phyloP scores from a whole-genome alignment of 192 early-diverging fungal species.

The Mortierella antarctica region DNA sequence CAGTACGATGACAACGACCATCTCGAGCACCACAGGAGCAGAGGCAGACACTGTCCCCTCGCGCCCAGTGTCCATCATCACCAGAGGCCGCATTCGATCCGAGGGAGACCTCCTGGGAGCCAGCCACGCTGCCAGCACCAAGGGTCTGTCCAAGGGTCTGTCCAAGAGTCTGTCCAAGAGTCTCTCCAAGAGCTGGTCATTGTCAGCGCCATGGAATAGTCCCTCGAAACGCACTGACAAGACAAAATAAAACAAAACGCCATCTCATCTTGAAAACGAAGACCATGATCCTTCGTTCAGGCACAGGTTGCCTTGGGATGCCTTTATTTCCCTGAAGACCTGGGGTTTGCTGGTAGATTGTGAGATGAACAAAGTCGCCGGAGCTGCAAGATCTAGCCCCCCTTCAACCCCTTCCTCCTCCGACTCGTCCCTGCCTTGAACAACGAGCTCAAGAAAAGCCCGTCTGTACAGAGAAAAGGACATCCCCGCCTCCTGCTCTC shows the following conservation, averaged over 20 bases:
- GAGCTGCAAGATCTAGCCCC: no score
- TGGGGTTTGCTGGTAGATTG: no score
- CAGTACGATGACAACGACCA: neutral
- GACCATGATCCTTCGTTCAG: neutral
- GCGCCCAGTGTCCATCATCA: neutral
- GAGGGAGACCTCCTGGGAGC: constrained; percentile 14
- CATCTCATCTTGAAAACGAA: neutral
- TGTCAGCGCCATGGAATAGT: constrained; percentile 33
- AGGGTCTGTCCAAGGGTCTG: neutral
- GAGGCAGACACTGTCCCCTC: neutral
- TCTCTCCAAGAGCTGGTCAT: constrained; percentile 19
- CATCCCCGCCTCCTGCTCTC: no score
- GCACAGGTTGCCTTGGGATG: no score
- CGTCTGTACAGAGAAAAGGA: no score
- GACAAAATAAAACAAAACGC: neutral
- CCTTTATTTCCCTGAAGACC: no score
- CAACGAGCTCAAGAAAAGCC: no score
- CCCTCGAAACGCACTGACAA: neutral
- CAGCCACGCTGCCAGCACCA: neutral
- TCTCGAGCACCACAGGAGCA: neutral
- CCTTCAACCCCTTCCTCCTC: no score
- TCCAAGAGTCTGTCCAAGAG: neutral
- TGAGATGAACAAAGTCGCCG: no score
- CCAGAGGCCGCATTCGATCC: constrained; percentile 23
- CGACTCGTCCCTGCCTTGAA: no score